A percentile compares a stretch with the other conserved stretches of the same genome.
Conservation (phyloP, 192 early-diverging fungal species). For the Spizellomyces punctatus region DNA sequence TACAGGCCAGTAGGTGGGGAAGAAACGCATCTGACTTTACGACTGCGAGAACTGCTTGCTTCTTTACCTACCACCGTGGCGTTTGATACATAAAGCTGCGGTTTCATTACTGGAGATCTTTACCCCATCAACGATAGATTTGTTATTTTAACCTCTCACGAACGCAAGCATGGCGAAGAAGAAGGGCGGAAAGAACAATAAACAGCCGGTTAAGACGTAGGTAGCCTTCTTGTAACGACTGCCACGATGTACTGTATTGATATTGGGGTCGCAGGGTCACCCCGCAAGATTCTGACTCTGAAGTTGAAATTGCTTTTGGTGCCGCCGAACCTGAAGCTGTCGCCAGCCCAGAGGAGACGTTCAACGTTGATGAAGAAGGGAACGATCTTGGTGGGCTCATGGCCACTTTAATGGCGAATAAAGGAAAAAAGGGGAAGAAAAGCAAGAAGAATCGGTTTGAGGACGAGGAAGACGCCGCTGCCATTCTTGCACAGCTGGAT, state of each 20-base stretch:
- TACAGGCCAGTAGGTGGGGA: too few relatives aligned
- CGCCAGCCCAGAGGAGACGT: constrained; percentile 4
- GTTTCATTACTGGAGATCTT: too few relatives aligned
- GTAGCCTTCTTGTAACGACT: background rate
- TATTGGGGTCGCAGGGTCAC: background rate
- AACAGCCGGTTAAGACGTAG: constrained; percentile 14
- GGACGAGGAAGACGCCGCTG: constrained; percentile 56
- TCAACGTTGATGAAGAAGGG: constrained; percentile 56
- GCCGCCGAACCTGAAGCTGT: constrained; percentile 8
- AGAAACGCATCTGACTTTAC: too few relatives aligned
- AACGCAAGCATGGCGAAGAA: constrained; percentile 26
- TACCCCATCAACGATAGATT: too few relatives aligned
- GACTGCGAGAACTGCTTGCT: too few relatives aligned
- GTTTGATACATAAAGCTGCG: too few relatives aligned
- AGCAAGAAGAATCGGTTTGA: constrained; percentile 38
- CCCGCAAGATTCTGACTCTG: constrained; percentile 17
- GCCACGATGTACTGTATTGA: background rate
- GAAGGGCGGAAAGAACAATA: constrained; percentile 19
- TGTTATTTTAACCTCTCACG: too few relatives aligned
- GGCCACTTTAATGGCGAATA: constrained; percentile 53
- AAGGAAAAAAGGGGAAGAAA: constrained; percentile 42
- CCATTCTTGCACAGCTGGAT: constrained; percentile 50
- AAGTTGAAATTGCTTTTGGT: constrained; percentile 30
- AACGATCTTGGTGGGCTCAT: constrained; percentile 74
- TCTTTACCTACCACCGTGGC: too few relatives aligned